phyloP scores from a whole-genome alignment of 345 rosid genomes.

The Eucalyptus tenuipes region DNA sequence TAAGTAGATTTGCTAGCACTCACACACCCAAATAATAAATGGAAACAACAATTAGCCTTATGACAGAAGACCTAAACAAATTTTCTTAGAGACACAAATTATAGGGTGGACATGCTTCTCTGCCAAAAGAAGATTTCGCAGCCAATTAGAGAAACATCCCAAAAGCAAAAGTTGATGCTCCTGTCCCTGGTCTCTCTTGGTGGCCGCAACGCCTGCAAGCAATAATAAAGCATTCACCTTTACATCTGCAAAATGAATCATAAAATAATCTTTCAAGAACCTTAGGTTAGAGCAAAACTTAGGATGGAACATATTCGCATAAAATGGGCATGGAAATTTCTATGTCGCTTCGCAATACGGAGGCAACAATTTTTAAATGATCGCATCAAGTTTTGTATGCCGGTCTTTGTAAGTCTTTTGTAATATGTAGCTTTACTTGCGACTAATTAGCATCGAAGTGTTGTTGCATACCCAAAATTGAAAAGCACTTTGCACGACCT shows the following conservation, averaged over 20 bases:
- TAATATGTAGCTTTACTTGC: neutral
- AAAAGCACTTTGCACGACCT: neutral
- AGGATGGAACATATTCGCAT: neutral
- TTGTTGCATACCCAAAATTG: neutral
- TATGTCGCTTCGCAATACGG: neutral
- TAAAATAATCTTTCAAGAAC: neutral
- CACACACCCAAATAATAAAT: neutral
- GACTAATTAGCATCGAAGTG: neutral
- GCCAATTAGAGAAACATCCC: neutral
- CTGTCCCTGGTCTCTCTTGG: neutral
- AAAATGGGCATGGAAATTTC: neutral
- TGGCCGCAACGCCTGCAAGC: neutral
- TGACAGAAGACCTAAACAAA: neutral
- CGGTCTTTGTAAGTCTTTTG: neutral
- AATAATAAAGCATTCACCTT: neutral
- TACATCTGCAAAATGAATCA: neutral
- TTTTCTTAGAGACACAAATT: neutral
- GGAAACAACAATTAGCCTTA: neutral
- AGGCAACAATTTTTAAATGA: neutral
- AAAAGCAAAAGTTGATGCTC: neutral
- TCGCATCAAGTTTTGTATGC: neutral
- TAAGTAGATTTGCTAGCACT: neutral
- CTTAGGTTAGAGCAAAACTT: neutral
- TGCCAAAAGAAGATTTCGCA: neutral
- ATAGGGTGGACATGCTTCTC: neutral